Conservation (phyloP, 2,329 filamentous ascomycete genomes). For the Ceratocystis smalleyi region DNA sequence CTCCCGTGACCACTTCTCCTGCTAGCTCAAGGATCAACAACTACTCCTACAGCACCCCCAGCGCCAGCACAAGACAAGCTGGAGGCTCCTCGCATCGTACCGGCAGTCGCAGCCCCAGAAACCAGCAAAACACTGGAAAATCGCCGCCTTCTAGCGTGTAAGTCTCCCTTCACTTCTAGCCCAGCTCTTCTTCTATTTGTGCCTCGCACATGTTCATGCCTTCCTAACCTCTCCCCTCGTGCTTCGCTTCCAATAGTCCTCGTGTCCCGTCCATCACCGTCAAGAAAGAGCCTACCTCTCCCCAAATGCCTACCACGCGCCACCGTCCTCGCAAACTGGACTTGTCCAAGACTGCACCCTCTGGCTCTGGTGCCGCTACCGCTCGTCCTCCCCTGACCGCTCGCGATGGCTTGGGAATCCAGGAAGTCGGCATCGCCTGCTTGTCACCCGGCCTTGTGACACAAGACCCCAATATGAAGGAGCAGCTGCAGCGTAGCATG, state of each 20-base stretch:
- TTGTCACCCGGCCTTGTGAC: conserved; percentile 92
- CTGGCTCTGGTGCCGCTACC: conserved; percentile 39
- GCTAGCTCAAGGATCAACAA: conserved; percentile 36
- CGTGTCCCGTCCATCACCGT: conserved; percentile 68
- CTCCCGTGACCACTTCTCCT: conserved; percentile 29
- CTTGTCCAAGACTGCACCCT: conserved; percentile 48
- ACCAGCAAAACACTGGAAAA: conserved; percentile 28
- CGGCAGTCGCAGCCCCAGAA: conserved; percentile 18
- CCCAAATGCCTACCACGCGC: conserved; percentile 56
- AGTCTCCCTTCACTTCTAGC: conserved; percentile 24
- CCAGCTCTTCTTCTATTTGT: conserved; percentile 10
- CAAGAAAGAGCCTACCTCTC: conserved; percentile 90
- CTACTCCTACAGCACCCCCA: conserved; percentile 21
- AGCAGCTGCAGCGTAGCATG: conserved; percentile 86
- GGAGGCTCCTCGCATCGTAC: conserved; percentile 3
- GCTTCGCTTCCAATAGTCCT: conserved; percentile 35
- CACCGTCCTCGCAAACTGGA: conserved; percentile 66
- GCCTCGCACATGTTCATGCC: background rate
- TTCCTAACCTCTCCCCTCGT: conserved; percentile 17
- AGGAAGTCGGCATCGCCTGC: conserved; percentile 86
- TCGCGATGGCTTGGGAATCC: conserved; percentile 65
- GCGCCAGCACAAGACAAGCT: background rate
- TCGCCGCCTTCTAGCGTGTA: conserved; percentile 46
- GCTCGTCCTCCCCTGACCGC: conserved; percentile 60
- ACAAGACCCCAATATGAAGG: conserved; percentile 89